Conservation (phyloP, 345 rosid species). For the Isatis tinctoria region DNA sequence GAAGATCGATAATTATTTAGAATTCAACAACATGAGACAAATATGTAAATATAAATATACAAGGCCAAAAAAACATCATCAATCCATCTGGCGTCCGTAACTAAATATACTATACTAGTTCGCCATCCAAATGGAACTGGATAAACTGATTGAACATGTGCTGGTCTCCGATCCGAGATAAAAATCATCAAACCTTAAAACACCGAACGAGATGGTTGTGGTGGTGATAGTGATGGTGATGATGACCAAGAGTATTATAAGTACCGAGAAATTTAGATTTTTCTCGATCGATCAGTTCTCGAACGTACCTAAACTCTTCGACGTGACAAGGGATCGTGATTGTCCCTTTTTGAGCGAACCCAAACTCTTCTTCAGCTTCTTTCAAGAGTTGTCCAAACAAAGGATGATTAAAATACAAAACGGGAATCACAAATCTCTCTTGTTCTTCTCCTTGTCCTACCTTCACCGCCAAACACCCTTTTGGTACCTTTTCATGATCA, state of each 20-base stretch:
- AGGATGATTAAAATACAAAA: slow-evolving; percentile 55
- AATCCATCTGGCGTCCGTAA: not conserved
- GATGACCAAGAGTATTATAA: slow-evolving; percentile 12
- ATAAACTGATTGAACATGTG: not conserved
- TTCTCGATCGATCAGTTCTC: slow-evolving; percentile 54
- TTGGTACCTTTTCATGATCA: slow-evolving; percentile 38
- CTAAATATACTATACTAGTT: not conserved
- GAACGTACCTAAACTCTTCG: slow-evolving; percentile 51
- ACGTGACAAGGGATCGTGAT: slow-evolving; percentile 61
- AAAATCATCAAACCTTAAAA: slow-evolving; percentile 46
- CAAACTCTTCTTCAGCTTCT: slow-evolving; percentile 57
- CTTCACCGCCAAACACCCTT: slow-evolving; percentile 57
- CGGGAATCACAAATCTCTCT: slow-evolving; percentile 59
- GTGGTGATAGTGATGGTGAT: slow-evolving; percentile 31
- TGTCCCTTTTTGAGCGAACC: slow-evolving; percentile 58
- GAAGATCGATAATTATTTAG: not conserved
- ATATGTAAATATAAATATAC: not conserved
- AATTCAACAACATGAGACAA: not conserved
- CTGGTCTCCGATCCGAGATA: not conserved
- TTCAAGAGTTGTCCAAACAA: slow-evolving; percentile 51
- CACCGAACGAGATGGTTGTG: slow-evolving; percentile 43
- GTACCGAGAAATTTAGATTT: slow-evolving; percentile 29
- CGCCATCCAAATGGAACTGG: not conserved
- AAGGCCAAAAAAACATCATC: not conserved
- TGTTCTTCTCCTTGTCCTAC: slow-evolving; percentile 49